Base-by-base conservation (phyloP, 2,329 filamentous ascomycete genomes). In the Diaporthe sp. region DNA sequence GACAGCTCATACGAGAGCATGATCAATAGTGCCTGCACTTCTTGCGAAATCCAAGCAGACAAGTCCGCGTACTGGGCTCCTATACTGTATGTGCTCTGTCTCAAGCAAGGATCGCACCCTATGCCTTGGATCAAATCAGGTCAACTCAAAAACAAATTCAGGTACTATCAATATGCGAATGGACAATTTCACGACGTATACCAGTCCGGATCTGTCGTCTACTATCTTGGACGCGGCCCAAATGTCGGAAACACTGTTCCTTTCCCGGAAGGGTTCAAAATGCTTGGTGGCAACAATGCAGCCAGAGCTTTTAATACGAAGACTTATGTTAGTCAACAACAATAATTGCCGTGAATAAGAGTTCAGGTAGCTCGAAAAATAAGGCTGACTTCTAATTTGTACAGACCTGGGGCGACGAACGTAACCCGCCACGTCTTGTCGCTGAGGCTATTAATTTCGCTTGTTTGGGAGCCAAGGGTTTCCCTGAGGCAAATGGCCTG, bases 1-100 rank as follows among this genome's bases (percentile, higher is more conserved):
- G 83, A 81, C 39, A 83, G 86, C 49, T 85, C 83, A 42, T 86
- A 83, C 79, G 84, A 86, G 4, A 82, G 85, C 61, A 84, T 93
- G 22, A 82, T 85, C 22, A 77, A 79, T 1, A 88, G 88, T 25
- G 82, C 84, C 49, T 92, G 91, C 82, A 92, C 90, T 0, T 90
- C 89, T 25, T 92, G 90, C 79, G 86, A 84, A 10, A 87, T 92
- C 44, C 86, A 83, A 39, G 85, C 91, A 80, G 91, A 93, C 81
- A 88, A 88, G 78, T 92, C 90, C 31, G 88, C 87, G 5, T 93
- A 93, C 82, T 93, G 90, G 89, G 87, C 87, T n/a, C 91, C 90
- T 3, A 84, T 87, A 42, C 80, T 92, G 76, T 91, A 92, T 15
- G 62, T 49, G 10, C 28, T 82, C 92, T 2, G 42, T 3, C 9